Evolutionary conservation across 1,284 basidiomycete genomes (phyloP), one percentile per base, ranked within the genome.

Genomic region (Ustilago loliicola): DNA sequence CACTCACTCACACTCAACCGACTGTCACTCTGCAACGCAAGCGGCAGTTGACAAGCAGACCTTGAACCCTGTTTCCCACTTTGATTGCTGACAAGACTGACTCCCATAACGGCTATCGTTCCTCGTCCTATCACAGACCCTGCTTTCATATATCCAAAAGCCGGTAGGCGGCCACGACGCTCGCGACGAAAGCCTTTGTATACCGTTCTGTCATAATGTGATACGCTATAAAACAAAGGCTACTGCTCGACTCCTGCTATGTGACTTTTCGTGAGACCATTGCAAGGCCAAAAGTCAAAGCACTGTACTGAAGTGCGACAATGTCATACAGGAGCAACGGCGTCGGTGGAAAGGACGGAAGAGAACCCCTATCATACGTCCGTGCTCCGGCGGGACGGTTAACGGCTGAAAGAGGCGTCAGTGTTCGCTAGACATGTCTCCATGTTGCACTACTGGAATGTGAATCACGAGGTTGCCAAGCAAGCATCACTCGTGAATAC

Each of bases 291-390:
- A 40, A 40, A 40, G 15, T 4, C 19, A 40, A 40, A 45, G n/a
- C n/a, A 45, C 7, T 21, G 42, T 7, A 8, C 6, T 21, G 42
- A 45, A 21, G n/a, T 11, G 19, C 21, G 42, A 15, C 17, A 15
- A 38, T 38, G 8, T 11, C 13, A 38, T 8, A 15, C 3, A 38
- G 17, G 15, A 38, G 9, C 17, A 8, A 27, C 11, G n/a, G 11
- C n/a, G n/a, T 64, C 61, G 61, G 61, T 42, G 61, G 34, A 57
- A 51, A 29, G 47, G 25, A 64, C 54, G 54, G 54, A 54, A 54
- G 27, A 21, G 25, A 54, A 62, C 52, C 42, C 48, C 42, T 54
- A 42, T 53, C 60, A 53, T 51, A 23, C n/a, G 23, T 25, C 47
- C 55, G 30, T 30, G 57, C 45, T 21, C 55, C 17, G 17, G 40